Conservation (phyloP, 73 alveolate genomes). For the Stentor coeruleus region DNA sequence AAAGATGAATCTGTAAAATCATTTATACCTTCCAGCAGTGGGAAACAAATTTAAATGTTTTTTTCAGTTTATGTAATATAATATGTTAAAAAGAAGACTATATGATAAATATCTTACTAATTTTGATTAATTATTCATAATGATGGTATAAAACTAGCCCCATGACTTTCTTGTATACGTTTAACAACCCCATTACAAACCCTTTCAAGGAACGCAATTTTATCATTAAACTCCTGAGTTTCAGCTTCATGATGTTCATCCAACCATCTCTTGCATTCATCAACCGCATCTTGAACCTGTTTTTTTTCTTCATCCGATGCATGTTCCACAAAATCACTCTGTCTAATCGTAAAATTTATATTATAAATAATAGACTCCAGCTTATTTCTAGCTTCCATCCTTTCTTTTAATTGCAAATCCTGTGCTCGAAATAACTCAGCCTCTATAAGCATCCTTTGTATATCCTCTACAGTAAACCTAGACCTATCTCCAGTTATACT, state of each 20-base stretch:
- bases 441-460: slow-evolving; percentile 36
- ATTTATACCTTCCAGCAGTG: no score
- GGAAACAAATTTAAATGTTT: no score
- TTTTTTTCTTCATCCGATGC: slow-evolving; percentile 40
- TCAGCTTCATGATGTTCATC: slow-evolving; percentile 49
- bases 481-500: slow-evolving; percentile 47
- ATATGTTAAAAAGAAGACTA: no score
- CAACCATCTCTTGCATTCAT: slow-evolving; percentile 66
- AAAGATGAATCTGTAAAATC: no score
- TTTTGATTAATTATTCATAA: no score
- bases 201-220: no score
- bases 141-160: no score
- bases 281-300: slow-evolving; percentile 47
- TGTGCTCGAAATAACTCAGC: slow-evolving; percentile 52
- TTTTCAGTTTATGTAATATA: no score
- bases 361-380: slow-evolving; percentile 53
- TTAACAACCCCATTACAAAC: no score
- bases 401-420: slow-evolving; percentile 60
- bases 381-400: slow-evolving; percentile 54
- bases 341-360: slow-evolving; percentile 45
- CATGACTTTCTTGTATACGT: no score
- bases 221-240: slow-evolving; percentile 27
- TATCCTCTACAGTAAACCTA: slow-evolving; percentile 43
- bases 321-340: slow-evolving; percentile 30
- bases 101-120: no score